Evolutionary conservation across 1,284 basidiomycete species (phyloP).

Genomic region (Mycena citricolor): DNA sequence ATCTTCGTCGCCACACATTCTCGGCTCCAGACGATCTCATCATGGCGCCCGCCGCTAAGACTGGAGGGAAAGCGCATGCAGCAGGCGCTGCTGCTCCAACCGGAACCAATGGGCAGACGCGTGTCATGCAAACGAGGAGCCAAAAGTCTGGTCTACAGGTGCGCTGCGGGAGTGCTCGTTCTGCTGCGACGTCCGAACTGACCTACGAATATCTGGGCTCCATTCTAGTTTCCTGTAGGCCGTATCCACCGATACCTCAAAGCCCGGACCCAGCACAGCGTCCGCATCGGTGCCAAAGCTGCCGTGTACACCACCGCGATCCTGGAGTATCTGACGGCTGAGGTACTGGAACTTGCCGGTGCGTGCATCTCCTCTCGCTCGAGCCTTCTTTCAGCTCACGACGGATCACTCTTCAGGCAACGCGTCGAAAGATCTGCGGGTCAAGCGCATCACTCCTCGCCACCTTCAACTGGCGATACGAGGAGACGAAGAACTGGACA

Average conservation of each 20-base stretch:
- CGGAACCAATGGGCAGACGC: constrained; percentile 28
- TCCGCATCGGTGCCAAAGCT: constrained; percentile 90
- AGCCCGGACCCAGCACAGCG: constrained; percentile 89
- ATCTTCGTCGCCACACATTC: too few species aligned
- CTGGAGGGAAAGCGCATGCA: constrained; percentile 46
- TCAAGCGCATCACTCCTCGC: constrained; percentile 95
- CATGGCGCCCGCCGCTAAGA: constrained; percentile 43
- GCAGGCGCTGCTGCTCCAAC: constrained; percentile 31
- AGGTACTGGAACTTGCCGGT: constrained; percentile 89
- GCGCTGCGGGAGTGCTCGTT: constrained; percentile 24
- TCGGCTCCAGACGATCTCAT: too few species aligned
- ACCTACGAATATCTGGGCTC: not conserved
- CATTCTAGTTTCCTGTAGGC: constrained; percentile 80
- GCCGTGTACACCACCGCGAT: constrained; percentile 93
- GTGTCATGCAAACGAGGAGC: constrained; percentile 60
- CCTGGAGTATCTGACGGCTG: constrained; percentile 88
- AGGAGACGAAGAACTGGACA: constrained; percentile 92
- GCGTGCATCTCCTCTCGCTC: constrained; percentile 29
- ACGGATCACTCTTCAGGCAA: constrained; percentile 76
- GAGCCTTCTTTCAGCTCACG: not conserved
- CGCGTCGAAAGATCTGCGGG: constrained; percentile 93
- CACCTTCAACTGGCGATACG: constrained; percentile 93
- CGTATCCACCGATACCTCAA: constrained; percentile 96
- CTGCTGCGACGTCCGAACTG: not conserved
- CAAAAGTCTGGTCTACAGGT: constrained; percentile 86